These are phyloP conservation scores for Puccinia triticina DNA, from an alignment of 1,284 basidiomycete species.

Conservation along the genomic window DNA sequence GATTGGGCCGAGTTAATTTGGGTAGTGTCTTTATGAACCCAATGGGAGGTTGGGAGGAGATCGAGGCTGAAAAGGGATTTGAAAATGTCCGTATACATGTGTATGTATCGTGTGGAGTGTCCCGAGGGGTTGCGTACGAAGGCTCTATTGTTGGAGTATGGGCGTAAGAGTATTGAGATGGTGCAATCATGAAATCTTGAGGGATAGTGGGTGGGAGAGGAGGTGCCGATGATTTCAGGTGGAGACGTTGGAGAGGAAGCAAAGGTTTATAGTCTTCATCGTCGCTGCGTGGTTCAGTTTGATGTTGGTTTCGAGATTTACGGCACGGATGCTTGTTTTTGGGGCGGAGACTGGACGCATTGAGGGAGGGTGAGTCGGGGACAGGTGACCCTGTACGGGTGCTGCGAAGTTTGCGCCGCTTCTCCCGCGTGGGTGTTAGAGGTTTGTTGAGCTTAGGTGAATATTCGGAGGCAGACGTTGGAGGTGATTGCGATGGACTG, in stretches of 20 bases:
- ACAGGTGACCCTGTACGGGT: conserved; percentile 1
- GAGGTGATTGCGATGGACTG: neutral
- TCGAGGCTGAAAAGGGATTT: conserved; percentile 32
- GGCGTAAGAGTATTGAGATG: conserved; percentile 11
- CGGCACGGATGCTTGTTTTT: neutral
- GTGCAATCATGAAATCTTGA: conserved; percentile 12
- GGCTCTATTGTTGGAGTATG: conserved; percentile 10
- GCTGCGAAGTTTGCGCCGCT: conserved; percentile 24
- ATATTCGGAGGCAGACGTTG: neutral
- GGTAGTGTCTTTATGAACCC: neutral
- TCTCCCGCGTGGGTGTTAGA: neutral
- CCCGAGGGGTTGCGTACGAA: conserved; percentile 9
- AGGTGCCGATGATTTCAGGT: conserved; percentile 14
- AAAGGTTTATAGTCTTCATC: neutral
- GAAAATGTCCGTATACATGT: conserved; percentile 20
- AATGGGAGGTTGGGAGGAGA: conserved; percentile 12
- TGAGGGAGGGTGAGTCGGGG: neutral
- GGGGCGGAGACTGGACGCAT: neutral
- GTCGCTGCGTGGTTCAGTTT: neutral
- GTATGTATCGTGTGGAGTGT: conserved; percentile 1
- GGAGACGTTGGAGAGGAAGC: conserved; percentile 6
- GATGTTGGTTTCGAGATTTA: neutral
- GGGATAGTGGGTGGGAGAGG: conserved; percentile 21
- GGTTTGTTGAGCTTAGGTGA: conserved; percentile 11
- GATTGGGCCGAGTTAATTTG: neutral